A percentile compares a stretch with the other conserved stretches of the same genome.
These are phyloP conservation scores for Sugiyamaella paludigena DNA, from an alignment of 1,139 yeast species.

Conservation along the genomic window DNA sequence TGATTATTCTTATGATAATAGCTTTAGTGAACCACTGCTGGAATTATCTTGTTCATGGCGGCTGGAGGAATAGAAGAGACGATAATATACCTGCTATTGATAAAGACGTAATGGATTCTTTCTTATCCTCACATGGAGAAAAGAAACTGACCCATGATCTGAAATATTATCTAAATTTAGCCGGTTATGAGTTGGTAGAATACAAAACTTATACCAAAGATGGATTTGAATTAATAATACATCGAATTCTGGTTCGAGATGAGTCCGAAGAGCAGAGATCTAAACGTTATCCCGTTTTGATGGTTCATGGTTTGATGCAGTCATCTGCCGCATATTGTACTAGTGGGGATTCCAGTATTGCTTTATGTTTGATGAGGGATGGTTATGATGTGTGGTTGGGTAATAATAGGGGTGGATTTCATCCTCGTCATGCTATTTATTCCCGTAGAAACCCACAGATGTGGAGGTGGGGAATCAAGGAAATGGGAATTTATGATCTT, in stretches of 20 bases:
- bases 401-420: constrained; percentile 81
- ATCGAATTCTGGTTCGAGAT: constrained; percentile 56
- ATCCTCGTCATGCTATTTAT: constrained; percentile 55
- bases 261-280: constrained; percentile 37
- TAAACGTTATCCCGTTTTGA: constrained; percentile 54
- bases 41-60: not conserved
- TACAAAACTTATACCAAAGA: constrained; percentile 70
- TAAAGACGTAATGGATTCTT: constrained; percentile 3
- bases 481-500: constrained; percentile 74
- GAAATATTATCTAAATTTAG: constrained; percentile 60
- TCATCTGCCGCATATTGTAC: constrained; percentile 84
- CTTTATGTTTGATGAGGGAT: constrained; percentile 53
- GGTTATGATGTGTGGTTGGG: constrained; percentile 96
- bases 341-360: constrained; percentile 69
- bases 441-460: constrained; percentile 48
- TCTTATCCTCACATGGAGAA: constrained; percentile 26
- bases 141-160: constrained; percentile 48
- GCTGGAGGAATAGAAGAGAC: not conserved
- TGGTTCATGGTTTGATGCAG: constrained; percentile 84
- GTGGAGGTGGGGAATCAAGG: constrained; percentile 80
- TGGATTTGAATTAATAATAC: constrained; percentile 66
- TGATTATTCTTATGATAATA: constrained; percentile 23
- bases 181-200: constrained; percentile 59
- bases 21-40: constrained; percentile 10
- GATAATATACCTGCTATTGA: not conserved